Evolutionary conservation across 108 stramenopile species (phyloP), one percentile per base, ranked within the genome.

Genomic region (Nitzschia putrida): DNA sequence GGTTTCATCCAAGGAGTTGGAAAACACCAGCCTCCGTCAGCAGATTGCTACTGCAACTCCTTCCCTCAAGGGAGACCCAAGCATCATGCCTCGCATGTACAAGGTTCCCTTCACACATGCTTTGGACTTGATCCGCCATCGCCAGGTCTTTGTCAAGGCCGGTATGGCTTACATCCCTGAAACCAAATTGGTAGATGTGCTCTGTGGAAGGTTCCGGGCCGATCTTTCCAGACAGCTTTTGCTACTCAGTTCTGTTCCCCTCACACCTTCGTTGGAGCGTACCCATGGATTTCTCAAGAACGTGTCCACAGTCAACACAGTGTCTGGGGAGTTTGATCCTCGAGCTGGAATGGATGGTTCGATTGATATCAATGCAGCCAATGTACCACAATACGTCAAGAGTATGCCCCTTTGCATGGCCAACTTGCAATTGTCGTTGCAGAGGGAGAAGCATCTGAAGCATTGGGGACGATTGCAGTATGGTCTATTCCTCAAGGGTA

Each of bases 401-500:
- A 76, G 78, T 63, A 97, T 98, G 95, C 98, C 98, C 26, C 74
- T 99, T 55, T 99, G 98, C 71, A 99, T 98, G 98, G 63, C 77
- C 22, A 82, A 94, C 60, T 77, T 97, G 25, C 96, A 99, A 79
- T 22, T 64, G 21, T 88, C 86, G 5, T 61, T 99, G 13, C 77
- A 88, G 54, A 61, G 57, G 40, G 95, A 98, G 63, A 90, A 95
- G 67, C 95, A 99, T 53, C 79, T 99, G 43, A 96, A 96, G 69
- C 95, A 98, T 80, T 86, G 80, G 84, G 98, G 95, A 22, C 86
- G 98, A 40, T 68, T 97, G 71, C 98, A 99, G 79, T 98, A 95
- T 77, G 96, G 96, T 37, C 86, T 99, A 18, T 99, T 99, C 79
- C 88, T 99, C 49, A 98, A 98, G 83, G 97, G 96, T 16, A 90